Evolutionary conservation across 2,329 filamentous ascomycete genomes (phyloP).

Genomic region (Phoma herbarum): DNA sequence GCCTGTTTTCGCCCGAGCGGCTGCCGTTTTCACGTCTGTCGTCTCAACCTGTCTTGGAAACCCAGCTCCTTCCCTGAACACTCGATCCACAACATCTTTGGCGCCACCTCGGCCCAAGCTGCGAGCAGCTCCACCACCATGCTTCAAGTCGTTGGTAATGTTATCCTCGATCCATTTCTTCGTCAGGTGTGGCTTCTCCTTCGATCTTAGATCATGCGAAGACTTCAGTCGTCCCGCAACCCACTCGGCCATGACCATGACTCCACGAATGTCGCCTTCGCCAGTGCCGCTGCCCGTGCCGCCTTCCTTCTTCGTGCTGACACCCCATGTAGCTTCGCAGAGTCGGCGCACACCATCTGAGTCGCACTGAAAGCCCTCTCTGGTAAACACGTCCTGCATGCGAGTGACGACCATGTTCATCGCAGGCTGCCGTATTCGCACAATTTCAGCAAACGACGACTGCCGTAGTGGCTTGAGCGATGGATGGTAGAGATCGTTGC

Average conservation of each 20-base stretch:
- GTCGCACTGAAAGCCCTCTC: constrained; percentile 88
- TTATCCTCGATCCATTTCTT: constrained; percentile 80
- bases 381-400: constrained; percentile 84
- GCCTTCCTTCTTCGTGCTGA: constrained; percentile 74
- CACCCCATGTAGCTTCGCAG: constrained; percentile 84
- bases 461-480: constrained; percentile 87
- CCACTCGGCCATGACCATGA: constrained; percentile 90
- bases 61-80: constrained; percentile 81
- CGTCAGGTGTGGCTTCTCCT: constrained; percentile 64
- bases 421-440: constrained; percentile 89
- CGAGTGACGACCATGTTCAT: constrained; percentile 85
- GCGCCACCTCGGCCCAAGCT: constrained; percentile 75
- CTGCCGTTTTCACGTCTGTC: constrained; percentile 61
- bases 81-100: constrained; percentile 78
- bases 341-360: constrained; percentile 86
- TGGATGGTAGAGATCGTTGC: constrained; percentile 96
- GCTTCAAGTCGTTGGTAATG: constrained; percentile 71
- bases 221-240: constrained; percentile 74
- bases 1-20: constrained; percentile 57
- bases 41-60: constrained; percentile 69
- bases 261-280: constrained; percentile 78
- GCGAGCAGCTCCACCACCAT: constrained; percentile 75
- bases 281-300: constrained; percentile 67
- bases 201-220: constrained; percentile 48
- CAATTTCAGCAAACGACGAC: constrained; percentile 83